Conservation (phyloP, 2,329 filamentous ascomycete genomes). For the Fusarium denticulatum region DNA sequence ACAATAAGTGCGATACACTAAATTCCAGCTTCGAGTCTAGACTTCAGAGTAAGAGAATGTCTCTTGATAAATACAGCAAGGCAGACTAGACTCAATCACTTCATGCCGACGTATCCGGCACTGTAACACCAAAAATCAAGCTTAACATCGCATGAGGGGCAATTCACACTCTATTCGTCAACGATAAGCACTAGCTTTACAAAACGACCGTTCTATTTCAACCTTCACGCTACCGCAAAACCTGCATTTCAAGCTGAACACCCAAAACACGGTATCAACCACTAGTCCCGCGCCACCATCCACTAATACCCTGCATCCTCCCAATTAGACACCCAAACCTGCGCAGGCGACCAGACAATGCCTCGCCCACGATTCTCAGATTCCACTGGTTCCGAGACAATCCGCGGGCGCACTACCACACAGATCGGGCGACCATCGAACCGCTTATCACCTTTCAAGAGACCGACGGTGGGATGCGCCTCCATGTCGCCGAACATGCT, state of each 20-base stretch:
- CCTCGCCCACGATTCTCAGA: neutral
- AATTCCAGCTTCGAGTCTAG: neutral
- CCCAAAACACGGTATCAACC: neutral
- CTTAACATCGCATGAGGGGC: neutral
- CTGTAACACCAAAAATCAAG: neutral
- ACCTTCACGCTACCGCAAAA: neutral
- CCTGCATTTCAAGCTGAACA: neutral
- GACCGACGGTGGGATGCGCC: neutral
- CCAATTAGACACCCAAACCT: neutral
- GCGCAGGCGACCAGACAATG: neutral
- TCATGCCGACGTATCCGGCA: neutral
- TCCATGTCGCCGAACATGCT: neutral
- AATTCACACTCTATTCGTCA: neutral
- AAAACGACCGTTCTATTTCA: neutral
- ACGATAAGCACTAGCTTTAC: neutral
- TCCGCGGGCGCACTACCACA: neutral
- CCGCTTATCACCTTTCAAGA: neutral
- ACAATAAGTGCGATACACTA: neutral
- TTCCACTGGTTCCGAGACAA: neutral
- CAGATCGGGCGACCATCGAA: neutral
- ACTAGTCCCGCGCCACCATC: neutral
- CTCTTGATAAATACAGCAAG: neutral
- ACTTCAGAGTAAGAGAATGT: neutral
- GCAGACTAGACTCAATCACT: neutral
- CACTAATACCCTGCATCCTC: neutral